Percentiles rank a stretch among this genome's conserved stretches.
phyloP scores from a whole-genome alignment of 352 stramenopile species.

The Globisporangium viniferum region DNA sequence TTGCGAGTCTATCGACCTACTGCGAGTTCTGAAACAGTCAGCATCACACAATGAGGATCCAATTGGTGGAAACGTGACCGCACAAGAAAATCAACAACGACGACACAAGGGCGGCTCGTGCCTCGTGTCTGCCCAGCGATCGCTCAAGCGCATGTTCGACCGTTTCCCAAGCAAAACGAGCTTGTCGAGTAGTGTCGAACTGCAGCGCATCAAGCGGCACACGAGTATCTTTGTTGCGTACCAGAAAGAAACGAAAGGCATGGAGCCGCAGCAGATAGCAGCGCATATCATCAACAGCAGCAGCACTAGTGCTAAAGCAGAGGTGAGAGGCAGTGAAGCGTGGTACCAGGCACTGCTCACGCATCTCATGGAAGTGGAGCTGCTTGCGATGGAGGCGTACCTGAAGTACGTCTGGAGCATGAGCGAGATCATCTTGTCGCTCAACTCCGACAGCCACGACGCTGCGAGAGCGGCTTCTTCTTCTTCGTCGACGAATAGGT shows the following conservation, averaged over 20 bases:
- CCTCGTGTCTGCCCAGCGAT: conserved; percentile 19
- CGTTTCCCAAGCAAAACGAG: conserved; percentile 32
- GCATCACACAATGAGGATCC: background rate
- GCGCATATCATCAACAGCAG: background rate
- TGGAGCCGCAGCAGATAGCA: conserved; percentile 11
- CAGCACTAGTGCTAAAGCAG: background rate
- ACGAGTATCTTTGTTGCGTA: conserved; percentile 38
- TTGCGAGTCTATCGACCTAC: background rate
- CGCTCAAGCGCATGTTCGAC: conserved; percentile 20
- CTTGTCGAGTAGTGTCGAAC: conserved; percentile 33
- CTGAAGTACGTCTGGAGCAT: conserved; percentile 38
- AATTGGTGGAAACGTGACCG: background rate
- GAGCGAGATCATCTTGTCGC: conserved; percentile 31
- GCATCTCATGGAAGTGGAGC: conserved; percentile 41
- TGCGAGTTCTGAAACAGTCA: background rate
- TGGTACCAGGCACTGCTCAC: conserved; percentile 27
- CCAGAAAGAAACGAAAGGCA: conserved; percentile 21
- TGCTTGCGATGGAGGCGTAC: conserved; percentile 50
- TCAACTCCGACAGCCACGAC: conserved; percentile 22
- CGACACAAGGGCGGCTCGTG: background rate
- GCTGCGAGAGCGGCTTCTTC: conserved; percentile 13
- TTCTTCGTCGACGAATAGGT: background rate
- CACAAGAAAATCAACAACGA: background rate
- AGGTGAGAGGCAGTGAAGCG: background rate
- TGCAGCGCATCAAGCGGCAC: conserved; percentile 37